Evolutionary conservation across 768 basidiomycete genomes (phyloP), one percentile per base, ranked within the genome.

Genomic region (Astraeus odoratus): DNA sequence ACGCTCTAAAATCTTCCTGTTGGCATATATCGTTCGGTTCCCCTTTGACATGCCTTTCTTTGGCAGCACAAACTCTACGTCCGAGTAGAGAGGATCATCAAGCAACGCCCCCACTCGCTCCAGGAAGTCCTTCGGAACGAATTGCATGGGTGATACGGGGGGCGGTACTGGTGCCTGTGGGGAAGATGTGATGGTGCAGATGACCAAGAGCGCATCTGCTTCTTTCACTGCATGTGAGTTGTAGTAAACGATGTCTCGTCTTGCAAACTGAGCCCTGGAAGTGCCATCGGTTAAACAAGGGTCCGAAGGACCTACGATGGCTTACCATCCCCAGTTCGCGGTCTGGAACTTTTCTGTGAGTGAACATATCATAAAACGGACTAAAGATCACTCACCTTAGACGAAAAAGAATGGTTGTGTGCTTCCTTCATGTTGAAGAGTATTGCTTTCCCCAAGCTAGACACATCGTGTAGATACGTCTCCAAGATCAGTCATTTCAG

Each of bases 311-410:
- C 43, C 41, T 34, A 48, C 39, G 27, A 18, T 24, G 39, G 39
- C 39, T 35, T 74, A 84, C 86, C 89, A 92, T 62, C 86, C 87
- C 89, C 87, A 90, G 55, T 90, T 91, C 23, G 84, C 83, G 10
- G 87, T 83, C 82, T 86, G 47, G 39, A 9, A 39, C 13, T 19
- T 23, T 26, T 25, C 16, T 12, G 23, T 58, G 42, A 66, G 53
- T 31, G 16, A 39, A 10, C 42, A 22, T 5, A 37, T 26, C 16
- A 23, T 15, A 9, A 37, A 27, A 24, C 6, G 25, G 3, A 26
- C 13, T 36, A 12, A 23, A 7, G 6, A 13, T 4, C 24, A 62
- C 71, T 53, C 50, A 69, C 76, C 62, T 86, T 83, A 59, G 75
- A 78, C 9, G 84, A 85, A 50, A 92, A 91, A 0, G 83, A 77